phyloP scores from a whole-genome alignment of 2,329 filamentous ascomycete species.

The Pleomassaria siparia region DNA sequence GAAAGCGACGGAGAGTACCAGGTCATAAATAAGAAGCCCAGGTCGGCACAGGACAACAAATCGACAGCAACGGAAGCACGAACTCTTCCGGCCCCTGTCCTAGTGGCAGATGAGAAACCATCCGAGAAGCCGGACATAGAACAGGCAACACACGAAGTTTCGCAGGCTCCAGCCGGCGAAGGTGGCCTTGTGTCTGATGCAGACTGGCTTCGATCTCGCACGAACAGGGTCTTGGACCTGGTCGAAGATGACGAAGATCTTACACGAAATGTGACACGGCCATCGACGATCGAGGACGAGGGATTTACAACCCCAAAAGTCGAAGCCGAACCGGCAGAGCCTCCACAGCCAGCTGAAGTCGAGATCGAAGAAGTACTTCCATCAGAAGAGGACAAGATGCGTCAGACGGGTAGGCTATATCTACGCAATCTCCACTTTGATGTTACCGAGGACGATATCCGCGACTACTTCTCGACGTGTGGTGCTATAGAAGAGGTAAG shows the following conservation, averaged over 20 bases:
- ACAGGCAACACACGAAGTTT: background rate
- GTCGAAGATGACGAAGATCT: slow-evolving; percentile 68
- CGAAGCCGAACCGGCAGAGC: slow-evolving; percentile 7
- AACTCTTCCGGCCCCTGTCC: background rate
- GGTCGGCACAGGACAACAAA: slow-evolving; percentile 17
- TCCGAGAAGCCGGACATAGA: background rate
- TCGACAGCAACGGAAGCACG: background rate
- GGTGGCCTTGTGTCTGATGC: slow-evolving; percentile 65
- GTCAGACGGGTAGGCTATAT: slow-evolving; percentile 76
- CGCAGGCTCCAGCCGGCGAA: background rate
- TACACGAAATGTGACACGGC: background rate
- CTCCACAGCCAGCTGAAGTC: slow-evolving; percentile 16
- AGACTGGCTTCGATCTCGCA: slow-evolving; percentile 90
- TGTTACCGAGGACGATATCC: slow-evolving; percentile 74
- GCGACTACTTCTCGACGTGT: slow-evolving; percentile 69
- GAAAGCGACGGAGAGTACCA: slow-evolving; percentile 79
- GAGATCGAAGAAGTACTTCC: slow-evolving; percentile 42
- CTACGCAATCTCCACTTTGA: slow-evolving; percentile 85
- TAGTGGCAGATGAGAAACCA: background rate
- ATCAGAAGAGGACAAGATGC: slow-evolving; percentile 63
- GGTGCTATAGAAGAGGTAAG: slow-evolving; percentile 87
- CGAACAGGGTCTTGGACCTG: slow-evolving; percentile 81
- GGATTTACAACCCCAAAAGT: slow-evolving; percentile 6
- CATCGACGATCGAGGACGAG: slow-evolving; percentile 6
- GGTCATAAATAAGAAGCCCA: slow-evolving; percentile 54